Percentiles rank a stretch among this genome's conserved stretches.
phyloP scores from a whole-genome alignment of 306 rosid genomes.

The Coriaria nepalensis region DNA sequence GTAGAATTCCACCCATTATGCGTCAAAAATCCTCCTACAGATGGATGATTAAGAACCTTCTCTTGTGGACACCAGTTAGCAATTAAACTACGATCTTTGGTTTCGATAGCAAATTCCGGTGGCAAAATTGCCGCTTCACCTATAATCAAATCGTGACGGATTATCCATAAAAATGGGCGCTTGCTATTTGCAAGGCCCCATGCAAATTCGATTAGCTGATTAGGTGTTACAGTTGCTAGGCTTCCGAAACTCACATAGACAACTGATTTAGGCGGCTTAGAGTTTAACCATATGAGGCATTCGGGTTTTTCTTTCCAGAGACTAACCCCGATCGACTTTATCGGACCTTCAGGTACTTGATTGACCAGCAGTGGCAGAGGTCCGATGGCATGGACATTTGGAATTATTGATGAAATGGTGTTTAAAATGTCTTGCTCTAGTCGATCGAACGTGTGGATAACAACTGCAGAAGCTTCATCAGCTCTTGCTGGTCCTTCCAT shows the following conservation, averaged over 20 bases:
- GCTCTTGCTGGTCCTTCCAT: conserved; percentile 12
- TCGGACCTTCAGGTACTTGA: neutral
- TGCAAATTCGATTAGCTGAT: neutral
- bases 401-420: neutral
- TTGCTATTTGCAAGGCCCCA: neutral
- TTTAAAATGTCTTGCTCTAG: neutral
- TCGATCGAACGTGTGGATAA: neutral
- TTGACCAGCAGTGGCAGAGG: neutral
- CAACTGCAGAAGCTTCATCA: neutral
- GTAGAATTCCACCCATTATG: conserved; percentile 7
- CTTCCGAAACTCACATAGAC: neutral
- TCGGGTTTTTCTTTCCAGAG: neutral
- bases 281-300: neutral
- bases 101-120: neutral
- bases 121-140: neutral
- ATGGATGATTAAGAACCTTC: neutral
- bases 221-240: neutral
- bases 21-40: neutral
- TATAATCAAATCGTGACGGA: neutral
- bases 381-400: neutral
- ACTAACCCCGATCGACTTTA: neutral
- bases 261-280: neutral
- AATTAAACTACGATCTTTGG: neutral
- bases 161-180: neutral
- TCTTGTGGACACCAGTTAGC: neutral